Evolutionary conservation across 2,329 filamentous ascomycete species (phyloP).

Genomic region (Penicillium sp.): DNA sequence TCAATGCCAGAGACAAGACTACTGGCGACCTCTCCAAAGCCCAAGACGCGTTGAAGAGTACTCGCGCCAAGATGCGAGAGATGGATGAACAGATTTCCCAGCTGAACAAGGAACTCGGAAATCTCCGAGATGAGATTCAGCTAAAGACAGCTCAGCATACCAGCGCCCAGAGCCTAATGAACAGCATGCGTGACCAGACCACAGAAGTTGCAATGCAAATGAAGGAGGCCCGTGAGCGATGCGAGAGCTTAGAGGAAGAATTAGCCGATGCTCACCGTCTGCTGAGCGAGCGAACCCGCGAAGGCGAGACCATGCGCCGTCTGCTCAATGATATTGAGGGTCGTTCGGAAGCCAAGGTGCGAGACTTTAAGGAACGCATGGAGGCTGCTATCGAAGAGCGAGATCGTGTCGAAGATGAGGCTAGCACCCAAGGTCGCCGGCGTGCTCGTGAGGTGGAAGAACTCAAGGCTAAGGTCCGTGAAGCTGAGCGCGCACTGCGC

Average conservation of each 20-base stretch:
- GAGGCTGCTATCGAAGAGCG: slow-evolving; percentile 91
- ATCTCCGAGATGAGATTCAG: slow-evolving; percentile 73
- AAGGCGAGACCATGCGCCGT: slow-evolving; percentile 91
- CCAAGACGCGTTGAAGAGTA: slow-evolving; percentile 65
- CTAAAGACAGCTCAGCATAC: slow-evolving; percentile 82
- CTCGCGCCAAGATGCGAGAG: slow-evolving; percentile 61
- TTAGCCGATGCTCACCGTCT: slow-evolving; percentile 82
- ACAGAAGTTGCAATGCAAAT: slow-evolving; percentile 86
- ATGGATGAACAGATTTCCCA: slow-evolving; percentile 72
- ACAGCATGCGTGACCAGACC: slow-evolving; percentile 89
- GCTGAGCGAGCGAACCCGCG: slow-evolving; percentile 80
- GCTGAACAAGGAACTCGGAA: slow-evolving; percentile 64
- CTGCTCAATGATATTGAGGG: slow-evolving; percentile 83
- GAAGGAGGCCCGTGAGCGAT: slow-evolving; percentile 79
- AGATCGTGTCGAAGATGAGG: slow-evolving; percentile 88
- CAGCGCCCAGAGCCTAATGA: slow-evolving; percentile 79
- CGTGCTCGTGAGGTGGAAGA: slow-evolving; percentile 84
- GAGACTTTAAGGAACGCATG: slow-evolving; percentile 85
- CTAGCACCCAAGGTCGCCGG: slow-evolving; percentile 71
- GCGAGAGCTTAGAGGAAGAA: slow-evolving; percentile 88
- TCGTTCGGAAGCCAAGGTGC: slow-evolving; percentile 73
- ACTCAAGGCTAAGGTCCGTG: slow-evolving; percentile 71
- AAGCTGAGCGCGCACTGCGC: slow-evolving; percentile 75
- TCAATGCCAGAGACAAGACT: slow-evolving; percentile 69
- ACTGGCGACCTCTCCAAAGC: slow-evolving; percentile 67